A percentile compares a stretch with the other conserved stretches of the same genome.
Conservation (phyloP, 306 rosid genomes). For the Quercus agrifolia region DNA sequence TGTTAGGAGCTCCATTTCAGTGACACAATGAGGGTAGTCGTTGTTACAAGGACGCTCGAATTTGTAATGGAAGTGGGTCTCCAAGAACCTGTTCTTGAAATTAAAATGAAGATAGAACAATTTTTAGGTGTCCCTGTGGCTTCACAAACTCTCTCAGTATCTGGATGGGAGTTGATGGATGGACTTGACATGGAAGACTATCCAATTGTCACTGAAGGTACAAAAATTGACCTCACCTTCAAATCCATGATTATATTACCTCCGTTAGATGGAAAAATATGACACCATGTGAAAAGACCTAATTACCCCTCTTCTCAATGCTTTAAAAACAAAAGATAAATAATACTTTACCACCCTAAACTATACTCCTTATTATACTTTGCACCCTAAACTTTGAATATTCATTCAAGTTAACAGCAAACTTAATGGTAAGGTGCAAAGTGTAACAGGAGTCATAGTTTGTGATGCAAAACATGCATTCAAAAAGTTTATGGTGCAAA, state of each 20-base stretch:
- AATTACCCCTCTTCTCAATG: too few species aligned
- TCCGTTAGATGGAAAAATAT: background rate
- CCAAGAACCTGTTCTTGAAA: slow-evolving; percentile 58
- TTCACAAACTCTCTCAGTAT: slow-evolving; percentile 62
- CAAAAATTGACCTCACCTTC: slow-evolving; percentile 65
- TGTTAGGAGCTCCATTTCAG: background rate
- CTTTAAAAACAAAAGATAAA: too few species aligned
- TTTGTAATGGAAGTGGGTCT: slow-evolving; percentile 49
- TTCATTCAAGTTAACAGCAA: too few species aligned
- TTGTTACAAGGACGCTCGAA: slow-evolving; percentile 39
- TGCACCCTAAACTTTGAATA: too few species aligned
- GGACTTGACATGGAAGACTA: slow-evolving; percentile 94
- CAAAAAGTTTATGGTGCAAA: too few species aligned
- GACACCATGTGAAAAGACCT: too few species aligned
- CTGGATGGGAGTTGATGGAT: slow-evolving; percentile 76
- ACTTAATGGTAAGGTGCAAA: too few species aligned
- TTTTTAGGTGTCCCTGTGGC: slow-evolving; percentile 48
- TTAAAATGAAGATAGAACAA: slow-evolving; percentile 76
- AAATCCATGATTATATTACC: slow-evolving; percentile 21
- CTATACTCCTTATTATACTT: too few species aligned
- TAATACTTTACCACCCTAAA: too few species aligned
- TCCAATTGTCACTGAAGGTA: slow-evolving; percentile 68
- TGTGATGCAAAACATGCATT: too few species aligned
- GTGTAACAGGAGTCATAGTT: too few species aligned
- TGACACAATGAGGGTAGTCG: slow-evolving; percentile 42